Evolutionary conservation across 768 basidiomycete species (phyloP), one percentile per base, ranked within the genome.

Genomic region (Pleurotus tuoliensis): DNA sequence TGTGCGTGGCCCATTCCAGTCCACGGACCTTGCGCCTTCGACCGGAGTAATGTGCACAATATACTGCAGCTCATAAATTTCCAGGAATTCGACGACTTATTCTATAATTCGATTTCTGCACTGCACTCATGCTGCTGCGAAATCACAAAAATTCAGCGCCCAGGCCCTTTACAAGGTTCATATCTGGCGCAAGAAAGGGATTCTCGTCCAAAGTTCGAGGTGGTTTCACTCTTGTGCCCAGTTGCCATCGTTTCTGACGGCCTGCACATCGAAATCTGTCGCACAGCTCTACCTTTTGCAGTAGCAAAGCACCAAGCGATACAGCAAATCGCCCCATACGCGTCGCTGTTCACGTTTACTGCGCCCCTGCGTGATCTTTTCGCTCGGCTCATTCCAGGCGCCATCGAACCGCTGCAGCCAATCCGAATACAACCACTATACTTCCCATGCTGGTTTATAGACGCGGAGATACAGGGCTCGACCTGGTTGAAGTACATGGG

Each of bases 391-490:
- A 60, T 82, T 25, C 75, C 77, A 2, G 64, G 62, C 20, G 64
- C 73, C 27, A 71, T 74, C 58, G 65, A 70, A 41, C 69, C 74
- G 48, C 58, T 78, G 3, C 73, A 63, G 47, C 84, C 85, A 20
- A 65, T 68, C 11, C 76, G 74, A 20, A 72, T 83, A 22, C 69
- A 75, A 46, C 77, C 84, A 5, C 67, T 83, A 2, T 88, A 87
- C 63, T 80, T 84, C 51, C 86, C 86, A 3, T 77, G 74, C 9
- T 88, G 86, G 86, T 71, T 83, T 27, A 67, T 87, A 27, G 81
- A 82, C 60, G 81, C 75, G 7, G 80, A 84, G 64, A 62, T 82
- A 15, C 69, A 78, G 61, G 76, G 69, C 8, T 70, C 70, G 15
- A 50, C 48, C 16, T 57, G 56, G 61, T 70, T 67, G 59, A 55